Base-by-base conservation (phyloP, 1,284 basidiomycete genomes). In the Puccinia hordei region DNA sequence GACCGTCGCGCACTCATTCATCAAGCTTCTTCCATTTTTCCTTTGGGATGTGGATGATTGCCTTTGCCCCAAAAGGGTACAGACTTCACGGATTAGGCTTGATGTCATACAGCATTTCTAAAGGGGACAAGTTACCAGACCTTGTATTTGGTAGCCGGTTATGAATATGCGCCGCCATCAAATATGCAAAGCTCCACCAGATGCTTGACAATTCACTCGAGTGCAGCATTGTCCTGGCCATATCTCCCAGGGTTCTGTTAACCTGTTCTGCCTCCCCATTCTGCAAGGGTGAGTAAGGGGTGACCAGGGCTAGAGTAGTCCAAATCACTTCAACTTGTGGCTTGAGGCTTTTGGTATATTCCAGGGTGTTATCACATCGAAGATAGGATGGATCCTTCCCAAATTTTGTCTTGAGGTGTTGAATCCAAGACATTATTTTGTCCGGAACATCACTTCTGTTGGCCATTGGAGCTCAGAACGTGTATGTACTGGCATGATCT, bases 201-300 rank as follows among this genome's bases (percentile, higher is more conserved):
- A 24, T 53, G 19, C 22, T 19, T 17, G 69, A 24, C 17, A 72
- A 15, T 33, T 24, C 3, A 33, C 69, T 72, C 17, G 8, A 44
- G 27, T 72, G 44, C 5, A 72, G 24, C 44, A 72, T 72, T 1
- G 46, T 72, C 33, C 27, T 6, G 1, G 33, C 69, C 69, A 72
- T 49, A 30, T 72, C 69, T 3, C 69, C 69, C 1, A 72, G n/a
- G 22, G 69, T 72, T 9, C 17, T 46, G 46, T 72, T 72, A 24
- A 72, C 46, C 1, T 27, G 17, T 53, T 72, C 46, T 1, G 69
- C 69, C 19, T 72, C 69, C 2, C 69, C 69, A 35, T 72, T 72
- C 15, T 72, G 27, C 17, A 17, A 19, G 17, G 51, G 69, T 8
- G 19, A 27, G 27, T 72, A 72, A 1, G 69, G 46, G 10, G 51